Evolutionary conservation across 2,329 filamentous ascomycete genomes (phyloP).

Genomic region (Camillea tinctor): DNA sequence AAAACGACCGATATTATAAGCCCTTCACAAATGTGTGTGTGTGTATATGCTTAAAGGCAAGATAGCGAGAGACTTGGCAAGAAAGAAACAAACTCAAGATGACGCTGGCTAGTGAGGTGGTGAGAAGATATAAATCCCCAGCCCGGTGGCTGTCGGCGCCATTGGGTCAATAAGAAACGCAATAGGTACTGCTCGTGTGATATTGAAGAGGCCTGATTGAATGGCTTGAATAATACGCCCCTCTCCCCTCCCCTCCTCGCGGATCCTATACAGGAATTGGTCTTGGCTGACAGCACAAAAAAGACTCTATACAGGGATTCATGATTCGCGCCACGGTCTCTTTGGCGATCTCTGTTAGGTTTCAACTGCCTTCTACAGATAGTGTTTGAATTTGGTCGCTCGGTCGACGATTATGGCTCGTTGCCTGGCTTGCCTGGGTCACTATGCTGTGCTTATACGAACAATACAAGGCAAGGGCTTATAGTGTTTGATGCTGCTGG

Average conservation of each 20-base stretch:
- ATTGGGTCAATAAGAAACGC: not conserved
- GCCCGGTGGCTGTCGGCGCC: not conserved
- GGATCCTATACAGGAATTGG: not conserved
- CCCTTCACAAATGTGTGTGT: not conserved
- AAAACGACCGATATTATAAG: not conserved
- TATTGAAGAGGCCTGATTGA: not conserved
- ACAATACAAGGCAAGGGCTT: not conserved
- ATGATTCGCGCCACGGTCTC: not conserved
- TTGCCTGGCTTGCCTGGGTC: not conserved
- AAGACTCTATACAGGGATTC: not conserved
- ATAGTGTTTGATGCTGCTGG: not conserved
- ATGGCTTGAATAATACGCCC: not conserved
- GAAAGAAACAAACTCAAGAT: not conserved
- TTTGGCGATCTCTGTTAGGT: not conserved
- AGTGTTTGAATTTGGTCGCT: not conserved
- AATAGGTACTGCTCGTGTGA: not conserved
- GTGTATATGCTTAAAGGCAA: slow-evolving; percentile 9
- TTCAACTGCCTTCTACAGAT: not conserved
- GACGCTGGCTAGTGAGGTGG: slow-evolving; percentile 15
- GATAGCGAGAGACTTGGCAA: slow-evolving; percentile 12
- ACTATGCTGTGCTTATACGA: not conserved
- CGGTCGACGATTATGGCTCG: not conserved
- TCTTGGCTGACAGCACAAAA: not conserved
- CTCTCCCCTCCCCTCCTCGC: not conserved
- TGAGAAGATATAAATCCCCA: slow-evolving; percentile 2